Evolutionary conservation across 2,329 filamentous ascomycete species (phyloP).

Genomic region (Botrytis squamosa): DNA sequence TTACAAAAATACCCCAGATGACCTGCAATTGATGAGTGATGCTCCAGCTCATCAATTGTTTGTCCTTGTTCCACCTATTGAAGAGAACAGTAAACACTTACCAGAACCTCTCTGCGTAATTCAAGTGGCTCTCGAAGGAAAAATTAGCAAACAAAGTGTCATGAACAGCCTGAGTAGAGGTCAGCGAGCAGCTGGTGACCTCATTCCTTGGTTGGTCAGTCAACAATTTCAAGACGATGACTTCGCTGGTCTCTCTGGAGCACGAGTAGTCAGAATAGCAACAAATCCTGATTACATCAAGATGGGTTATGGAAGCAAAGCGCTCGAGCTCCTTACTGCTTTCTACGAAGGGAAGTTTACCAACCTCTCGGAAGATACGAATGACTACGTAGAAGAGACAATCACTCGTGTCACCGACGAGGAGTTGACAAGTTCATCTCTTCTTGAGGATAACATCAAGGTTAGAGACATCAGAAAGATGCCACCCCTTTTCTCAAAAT

Average conservation of each 20-base stretch:
- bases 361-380: conserved; percentile 71
- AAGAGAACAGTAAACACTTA: conserved; percentile 72
- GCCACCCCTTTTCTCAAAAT: conserved; percentile 87
- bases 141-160: conserved; percentile 91
- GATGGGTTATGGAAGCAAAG: conserved; percentile 92
- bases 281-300: conserved; percentile 90
- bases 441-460: conserved; percentile 84
- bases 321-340: conserved; percentile 80
- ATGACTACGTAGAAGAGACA: conserved; percentile 50
- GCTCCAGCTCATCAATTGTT: conserved; percentile 95
- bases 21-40: conserved; percentile 98
- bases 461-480: conserved; percentile 87
- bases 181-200: conserved; percentile 82
- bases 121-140: conserved; percentile 90
- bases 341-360: conserved; percentile 96
- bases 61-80: conserved; percentile 83
- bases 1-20: conserved; percentile 97
- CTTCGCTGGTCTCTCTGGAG: conserved; percentile 89
- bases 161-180: conserved; percentile 86
- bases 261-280: conserved; percentile 88
- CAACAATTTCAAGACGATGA: conserved; percentile 98
- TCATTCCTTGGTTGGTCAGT: conserved; percentile 96
- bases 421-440: conserved; percentile 71
- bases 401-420: conserved; percentile 79
- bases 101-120: conserved; percentile 94